A percentile compares a stretch with the other conserved stretches of the same genome.
These are phyloP conservation scores for Volutella citrinella DNA, from an alignment of 2,329 filamentous ascomycete genomes.

Conservation along the genomic window DNA sequence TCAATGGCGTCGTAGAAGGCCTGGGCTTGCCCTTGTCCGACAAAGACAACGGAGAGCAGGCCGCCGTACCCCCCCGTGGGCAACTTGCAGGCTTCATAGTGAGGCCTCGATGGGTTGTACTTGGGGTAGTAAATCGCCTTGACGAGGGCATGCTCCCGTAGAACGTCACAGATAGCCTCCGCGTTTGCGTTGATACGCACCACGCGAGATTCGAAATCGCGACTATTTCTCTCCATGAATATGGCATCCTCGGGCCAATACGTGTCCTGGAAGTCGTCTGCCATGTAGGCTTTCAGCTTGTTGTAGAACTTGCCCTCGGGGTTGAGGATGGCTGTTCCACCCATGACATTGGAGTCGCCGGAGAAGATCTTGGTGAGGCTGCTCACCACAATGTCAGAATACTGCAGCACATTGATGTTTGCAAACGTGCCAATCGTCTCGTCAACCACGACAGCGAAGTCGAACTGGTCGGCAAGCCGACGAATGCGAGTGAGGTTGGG, in stretches of 20 bases:
- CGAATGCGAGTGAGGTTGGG: slow-evolving; percentile 84
- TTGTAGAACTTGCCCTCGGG: slow-evolving; percentile 68
- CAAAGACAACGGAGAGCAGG: slow-evolving; percentile 79
- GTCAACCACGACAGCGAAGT: slow-evolving; percentile 88
- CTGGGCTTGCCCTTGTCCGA: slow-evolving; percentile 65
- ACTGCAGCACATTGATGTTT: slow-evolving; percentile 88
- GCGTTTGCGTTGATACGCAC: slow-evolving; percentile 83
- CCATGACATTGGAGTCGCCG: slow-evolving; percentile 98
- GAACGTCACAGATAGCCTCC: slow-evolving; percentile 73
- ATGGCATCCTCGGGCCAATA: slow-evolving; percentile 94
- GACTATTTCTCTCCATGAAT: slow-evolving; percentile 94
- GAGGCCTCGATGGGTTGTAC: slow-evolving; percentile 61
- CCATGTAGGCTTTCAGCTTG: slow-evolving; percentile 64
- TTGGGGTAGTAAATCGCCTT: slow-evolving; percentile 87
- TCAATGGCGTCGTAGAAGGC: slow-evolving; percentile 83
- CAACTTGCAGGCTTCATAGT: slow-evolving; percentile 77
- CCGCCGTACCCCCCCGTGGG: slow-evolving; percentile 83
- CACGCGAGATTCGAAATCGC: slow-evolving; percentile 82
- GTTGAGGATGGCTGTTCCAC: slow-evolving; percentile 68
- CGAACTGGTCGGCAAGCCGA: slow-evolving; percentile 73
- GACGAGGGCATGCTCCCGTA: slow-evolving; percentile 60
- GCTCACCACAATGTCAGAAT: slow-evolving; percentile 88
- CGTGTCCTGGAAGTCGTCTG: slow-evolving; percentile 74
- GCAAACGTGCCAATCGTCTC: slow-evolving; percentile 97
- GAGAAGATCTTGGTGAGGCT: slow-evolving; percentile 97